Evolutionary conservation across 371 early-diverging fungal genomes (phyloP).

Genomic region (Actinomucor elegans): DNA sequence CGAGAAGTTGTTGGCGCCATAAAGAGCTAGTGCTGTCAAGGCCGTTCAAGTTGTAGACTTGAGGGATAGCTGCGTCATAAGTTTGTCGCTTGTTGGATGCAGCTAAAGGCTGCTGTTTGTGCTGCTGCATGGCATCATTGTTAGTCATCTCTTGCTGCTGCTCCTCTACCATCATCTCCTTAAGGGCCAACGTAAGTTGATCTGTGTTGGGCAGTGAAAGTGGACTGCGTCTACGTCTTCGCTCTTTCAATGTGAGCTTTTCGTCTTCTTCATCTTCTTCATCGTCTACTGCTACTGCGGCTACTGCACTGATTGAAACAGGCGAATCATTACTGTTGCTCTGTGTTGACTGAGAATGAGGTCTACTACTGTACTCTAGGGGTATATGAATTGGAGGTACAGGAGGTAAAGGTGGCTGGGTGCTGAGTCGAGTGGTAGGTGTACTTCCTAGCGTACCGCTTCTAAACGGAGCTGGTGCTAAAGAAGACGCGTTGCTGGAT

Average conservation of each 20-base stretch:
- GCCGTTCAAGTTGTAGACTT: no score
- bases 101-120: not conserved
- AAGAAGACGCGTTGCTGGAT: not conserved
- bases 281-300: not conserved
- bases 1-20: slow-evolving; percentile 7
- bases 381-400: not conserved
- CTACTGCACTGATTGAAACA: not conserved
- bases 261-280: not conserved
- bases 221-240: slow-evolving; percentile 19
- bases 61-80: not conserved
- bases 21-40: not conserved
- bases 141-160: not conserved
- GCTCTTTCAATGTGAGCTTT: slow-evolving; percentile 13
- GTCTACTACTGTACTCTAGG: not conserved
- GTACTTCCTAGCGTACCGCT: slow-evolving; percentile 21
- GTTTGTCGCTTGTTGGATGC: not conserved
- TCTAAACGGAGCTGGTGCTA: slow-evolving; percentile 11
- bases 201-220: slow-evolving; percentile 9
- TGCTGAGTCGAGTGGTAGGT: not conserved
- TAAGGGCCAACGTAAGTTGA: slow-evolving; percentile 14
- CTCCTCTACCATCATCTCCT: not conserved
- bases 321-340: slow-evolving; percentile 7
- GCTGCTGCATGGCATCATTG: not conserved
- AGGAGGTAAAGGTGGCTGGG: not conserved
- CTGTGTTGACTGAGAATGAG: not conserved